Evolutionary conservation across 352 stramenopile genomes (phyloP).

Genomic region (Albugo candida): DNA sequence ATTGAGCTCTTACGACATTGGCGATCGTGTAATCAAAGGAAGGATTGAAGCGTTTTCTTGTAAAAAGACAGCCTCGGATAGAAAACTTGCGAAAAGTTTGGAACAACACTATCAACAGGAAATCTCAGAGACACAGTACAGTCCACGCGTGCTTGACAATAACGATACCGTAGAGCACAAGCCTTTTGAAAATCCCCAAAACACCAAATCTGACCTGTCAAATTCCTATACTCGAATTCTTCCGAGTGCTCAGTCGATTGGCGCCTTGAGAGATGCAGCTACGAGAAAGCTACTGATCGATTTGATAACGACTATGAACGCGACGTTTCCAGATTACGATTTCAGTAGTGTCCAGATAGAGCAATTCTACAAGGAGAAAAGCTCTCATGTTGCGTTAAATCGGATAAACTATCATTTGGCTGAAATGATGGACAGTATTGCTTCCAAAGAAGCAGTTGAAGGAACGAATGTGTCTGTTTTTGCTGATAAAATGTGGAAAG

Average conservation of each 20-base stretch:
- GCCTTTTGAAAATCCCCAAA: too few species aligned
- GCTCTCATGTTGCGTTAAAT: constrained; percentile 75
- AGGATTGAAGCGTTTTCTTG: constrained; percentile 85
- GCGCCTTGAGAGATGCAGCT: constrained; percentile 41
- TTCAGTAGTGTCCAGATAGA: constrained; percentile 77
- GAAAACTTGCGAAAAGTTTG: constrained; percentile 78
- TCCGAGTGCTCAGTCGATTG: constrained; percentile 13
- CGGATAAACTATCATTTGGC: constrained; percentile 76
- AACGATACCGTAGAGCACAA: constrained; percentile 9
- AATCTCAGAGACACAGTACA: constrained; percentile 7
- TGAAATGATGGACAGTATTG: constrained; percentile 68
- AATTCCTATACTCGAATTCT: not conserved
- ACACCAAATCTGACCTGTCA: not conserved
- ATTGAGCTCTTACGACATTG: constrained; percentile 64
- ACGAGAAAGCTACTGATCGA: constrained; percentile 84
- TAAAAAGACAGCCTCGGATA: constrained; percentile 84
- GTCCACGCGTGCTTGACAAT: constrained; percentile 15
- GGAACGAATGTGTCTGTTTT: constrained; percentile 79
- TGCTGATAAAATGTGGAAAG: constrained; percentile 96
- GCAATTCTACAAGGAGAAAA: constrained; percentile 76
- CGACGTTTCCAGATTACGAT: constrained; percentile 86
- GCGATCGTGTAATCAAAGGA: constrained; percentile 70
- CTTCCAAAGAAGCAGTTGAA: constrained; percentile 51
- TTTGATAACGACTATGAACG: constrained; percentile 89
- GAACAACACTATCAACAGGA: constrained; percentile 76